These are phyloP conservation scores for Pseudogymnoascus sp. DNA, from an alignment of 2,329 filamentous ascomycete species.

Conservation along the genomic window DNA sequence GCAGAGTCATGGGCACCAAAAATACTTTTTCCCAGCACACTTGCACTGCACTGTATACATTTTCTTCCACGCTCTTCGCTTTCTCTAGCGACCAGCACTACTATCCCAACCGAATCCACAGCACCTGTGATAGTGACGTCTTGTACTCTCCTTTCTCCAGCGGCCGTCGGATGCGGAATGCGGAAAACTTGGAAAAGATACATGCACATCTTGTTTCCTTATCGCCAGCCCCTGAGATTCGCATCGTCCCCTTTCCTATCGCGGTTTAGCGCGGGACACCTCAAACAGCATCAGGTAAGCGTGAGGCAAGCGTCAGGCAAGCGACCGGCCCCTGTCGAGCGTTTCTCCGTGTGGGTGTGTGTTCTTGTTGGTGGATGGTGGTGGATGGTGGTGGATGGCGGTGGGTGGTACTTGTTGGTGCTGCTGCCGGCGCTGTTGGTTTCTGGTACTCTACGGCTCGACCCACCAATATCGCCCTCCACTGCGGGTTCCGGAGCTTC, in stretches of 20 bases:
- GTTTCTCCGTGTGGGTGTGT: not conserved
- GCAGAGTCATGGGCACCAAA: too few species aligned
- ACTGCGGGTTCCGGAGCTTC: slow-evolving; percentile 3
- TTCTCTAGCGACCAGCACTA: not conserved
- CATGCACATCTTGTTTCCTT: not conserved
- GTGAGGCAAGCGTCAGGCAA: not conserved
- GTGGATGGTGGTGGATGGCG: too few species aligned
- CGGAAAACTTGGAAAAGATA: not conserved
- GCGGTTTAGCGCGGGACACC: not conserved
- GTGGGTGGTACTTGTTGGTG: too few species aligned
- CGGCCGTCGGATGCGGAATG: not conserved
- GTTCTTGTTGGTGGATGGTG: not conserved
- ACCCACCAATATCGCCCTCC: not conserved
- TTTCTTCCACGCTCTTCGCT: not conserved
- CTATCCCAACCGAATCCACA: not conserved
- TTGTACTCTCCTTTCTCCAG: not conserved
- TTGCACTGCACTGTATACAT: not conserved
- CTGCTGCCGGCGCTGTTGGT: not conserved
- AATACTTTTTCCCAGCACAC: too few species aligned
- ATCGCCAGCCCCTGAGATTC: slow-evolving; percentile 5
- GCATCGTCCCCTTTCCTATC: not conserved
- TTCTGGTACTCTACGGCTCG: not conserved
- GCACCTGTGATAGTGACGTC: not conserved
- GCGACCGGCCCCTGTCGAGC: not conserved
- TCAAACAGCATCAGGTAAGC: not conserved